phyloP scores from a whole-genome alignment of 805 yeast genomes.

The Saturnispora hagleri region DNA sequence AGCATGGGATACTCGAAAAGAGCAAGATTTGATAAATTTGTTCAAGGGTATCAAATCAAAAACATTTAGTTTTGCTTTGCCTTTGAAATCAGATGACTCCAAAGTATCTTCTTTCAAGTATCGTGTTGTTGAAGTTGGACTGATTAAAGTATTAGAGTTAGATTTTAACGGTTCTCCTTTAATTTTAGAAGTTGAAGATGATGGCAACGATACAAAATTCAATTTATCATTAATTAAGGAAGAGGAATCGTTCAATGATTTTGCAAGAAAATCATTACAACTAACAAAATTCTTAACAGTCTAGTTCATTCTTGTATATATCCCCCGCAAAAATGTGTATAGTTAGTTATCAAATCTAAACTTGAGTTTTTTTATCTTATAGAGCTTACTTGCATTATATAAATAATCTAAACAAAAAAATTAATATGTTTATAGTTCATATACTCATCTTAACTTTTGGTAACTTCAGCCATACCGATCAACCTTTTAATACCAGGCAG shows the following conservation, averaged over 20 bases:
- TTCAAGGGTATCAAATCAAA: conserved; percentile 8
- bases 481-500: conserved; percentile 84
- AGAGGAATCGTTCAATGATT: not conserved
- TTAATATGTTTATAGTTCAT: not conserved
- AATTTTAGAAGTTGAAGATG: conserved; percentile 21
- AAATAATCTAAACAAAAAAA: not conserved
- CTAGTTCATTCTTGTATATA: not conserved
- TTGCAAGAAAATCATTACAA: conserved; percentile 1
- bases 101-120: conserved; percentile 4
- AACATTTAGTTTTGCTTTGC: conserved; percentile 6
- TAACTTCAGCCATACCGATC: conserved; percentile 58
- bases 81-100: not conserved
- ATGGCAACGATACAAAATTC: conserved; percentile 11
- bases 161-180: conserved; percentile 20
- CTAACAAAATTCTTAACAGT: not conserved
- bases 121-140: conserved; percentile 13
- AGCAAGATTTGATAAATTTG: conserved; percentile 6
- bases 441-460: conserved; percentile 1
- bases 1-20: conserved; percentile 14
- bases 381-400: not conserved
- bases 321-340: not conserved
- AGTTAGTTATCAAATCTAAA: not conserved
- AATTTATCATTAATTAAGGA: conserved; percentile 5
- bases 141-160: conserved; percentile 23
- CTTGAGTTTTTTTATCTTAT: not conserved